These are phyloP conservation scores for Mycena capillaripes DNA, from an alignment of 768 basidiomycete genomes.

Conservation along the genomic window DNA sequence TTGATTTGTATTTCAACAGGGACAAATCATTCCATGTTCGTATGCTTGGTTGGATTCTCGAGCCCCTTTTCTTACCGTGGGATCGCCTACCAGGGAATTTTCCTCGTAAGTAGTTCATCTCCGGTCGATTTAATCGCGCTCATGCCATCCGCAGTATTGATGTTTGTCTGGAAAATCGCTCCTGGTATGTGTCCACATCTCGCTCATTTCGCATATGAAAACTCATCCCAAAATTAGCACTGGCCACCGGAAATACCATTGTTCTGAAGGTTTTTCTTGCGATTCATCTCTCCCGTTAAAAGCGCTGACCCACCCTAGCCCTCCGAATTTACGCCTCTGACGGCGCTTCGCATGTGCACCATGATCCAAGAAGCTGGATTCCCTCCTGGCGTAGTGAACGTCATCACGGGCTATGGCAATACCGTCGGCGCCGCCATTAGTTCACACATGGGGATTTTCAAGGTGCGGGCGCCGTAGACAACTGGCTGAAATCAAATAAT, in stretches of 20 bases:
- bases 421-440: conserved; percentile 66
- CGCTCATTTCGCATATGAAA: no score
- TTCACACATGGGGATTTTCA: no score
- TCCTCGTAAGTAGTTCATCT: conserved; percentile 54
- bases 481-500: no score
- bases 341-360: conserved; percentile 68
- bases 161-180: conserved; percentile 83
- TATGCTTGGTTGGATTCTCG: not conserved
- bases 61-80: no score
- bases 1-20: conserved; percentile 27
- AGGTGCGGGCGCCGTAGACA: no score
- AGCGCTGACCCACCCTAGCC: conserved; percentile 49
- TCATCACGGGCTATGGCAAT: conserved; percentile 79
- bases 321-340: conserved; percentile 83
- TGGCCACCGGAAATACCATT: conserved; percentile 86
- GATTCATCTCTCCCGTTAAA: not conserved
- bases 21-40: conserved; percentile 47
- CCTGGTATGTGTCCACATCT: no score
- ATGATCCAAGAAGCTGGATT: conserved; percentile 82
- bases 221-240: no score
- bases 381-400: conserved; percentile 85
- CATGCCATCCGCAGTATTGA: conserved; percentile 54
- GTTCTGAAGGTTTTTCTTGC: conserved; percentile 81
- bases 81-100: conserved; percentile 70
- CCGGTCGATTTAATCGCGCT: not conserved